Base-by-base conservation (phyloP, 164 flowering plant species). In the Vitis cinerea region DNA sequence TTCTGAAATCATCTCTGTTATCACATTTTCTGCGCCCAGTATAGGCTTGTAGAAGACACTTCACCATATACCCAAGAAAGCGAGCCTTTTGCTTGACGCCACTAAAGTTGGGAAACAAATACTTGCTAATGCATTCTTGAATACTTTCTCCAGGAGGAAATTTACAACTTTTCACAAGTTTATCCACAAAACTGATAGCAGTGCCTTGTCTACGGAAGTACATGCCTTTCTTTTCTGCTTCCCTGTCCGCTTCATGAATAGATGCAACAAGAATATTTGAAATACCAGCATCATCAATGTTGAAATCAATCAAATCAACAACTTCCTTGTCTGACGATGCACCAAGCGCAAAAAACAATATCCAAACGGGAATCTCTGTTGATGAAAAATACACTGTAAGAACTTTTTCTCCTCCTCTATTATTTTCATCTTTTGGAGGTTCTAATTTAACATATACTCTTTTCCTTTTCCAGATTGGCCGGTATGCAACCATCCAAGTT, bases 61-160 rank as follows among this genome's bases (percentile, higher is more conserved):
- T 95, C 7, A 91, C 93, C 97, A 95, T 93, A 70, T 95, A 93
- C 0, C 82, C 97, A 54, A 95, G 88, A 76, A 87, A 92, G n/a
- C 83, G 78, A 27, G 97, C 95, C 79, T 95, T 95, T 54, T 77
- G 85, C 68, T 70, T 83, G 17, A 7, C 17, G 31, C 81, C 75
- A 49, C 5, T 55, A 17, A 90, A 85, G 65, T 70, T 67, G 9
- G 99, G 89, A 76, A 95, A 93, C 27, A 95, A 62, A 67, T 81
- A 80, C n/a, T 50, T 69, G 48, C 50, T 68, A 1, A 95, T 50
- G 74, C 87, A 84, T 11, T 87, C 93, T 27, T 83, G 78, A 6
- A 82, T 67, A 11, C 80, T 57, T 70, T 93, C 98, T 0, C 13
- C 53, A 6, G 94, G 94, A 11, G 98, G 99, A 68, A 83, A 90